Conservation (phyloP, 176 grass and related monocot species). For the Raddia guianensis region DNA sequence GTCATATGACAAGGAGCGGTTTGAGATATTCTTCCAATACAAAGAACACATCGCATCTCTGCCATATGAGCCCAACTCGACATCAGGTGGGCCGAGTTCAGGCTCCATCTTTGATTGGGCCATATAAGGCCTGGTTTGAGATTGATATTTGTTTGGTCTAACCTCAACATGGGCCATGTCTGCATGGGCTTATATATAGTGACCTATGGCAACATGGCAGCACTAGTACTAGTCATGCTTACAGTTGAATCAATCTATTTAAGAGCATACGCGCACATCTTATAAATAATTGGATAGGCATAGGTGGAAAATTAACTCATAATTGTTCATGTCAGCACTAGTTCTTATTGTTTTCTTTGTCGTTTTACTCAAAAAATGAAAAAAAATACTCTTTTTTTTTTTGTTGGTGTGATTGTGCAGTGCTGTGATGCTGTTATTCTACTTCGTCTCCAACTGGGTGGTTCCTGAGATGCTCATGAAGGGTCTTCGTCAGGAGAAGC, state of each 20-base stretch:
- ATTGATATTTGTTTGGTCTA: background rate
- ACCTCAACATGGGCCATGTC: background rate
- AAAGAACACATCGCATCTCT: too few relatives aligned
- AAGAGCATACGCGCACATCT: background rate
- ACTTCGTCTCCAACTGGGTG: constrained; percentile 57
- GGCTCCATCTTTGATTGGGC: background rate
- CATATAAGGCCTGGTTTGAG: background rate
- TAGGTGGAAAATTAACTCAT: background rate
- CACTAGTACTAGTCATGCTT: too few relatives aligned
- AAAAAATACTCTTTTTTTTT: too few relatives aligned
- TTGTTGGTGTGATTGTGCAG: background rate
- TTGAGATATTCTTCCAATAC: background rate
- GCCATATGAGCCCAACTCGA: too few relatives aligned
- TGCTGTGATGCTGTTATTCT: constrained; percentile 51
- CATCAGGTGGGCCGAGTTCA: background rate
- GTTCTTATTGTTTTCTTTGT: background rate
- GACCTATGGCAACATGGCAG: too few relatives aligned
- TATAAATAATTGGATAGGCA: background rate
- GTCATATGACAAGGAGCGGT: background rate
- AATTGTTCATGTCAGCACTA: background rate
- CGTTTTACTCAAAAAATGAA: too few relatives aligned
- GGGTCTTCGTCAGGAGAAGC: background rate
- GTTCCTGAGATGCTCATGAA: constrained; percentile 50
- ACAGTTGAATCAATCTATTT: too few relatives aligned
- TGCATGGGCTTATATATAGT: background rate